Percentiles rank a stretch among this genome's conserved stretches.
Evolutionary conservation across 495 filamentous ascomycete species (phyloP).

Genomic region (Lasiosphaeria hispida): DNA sequence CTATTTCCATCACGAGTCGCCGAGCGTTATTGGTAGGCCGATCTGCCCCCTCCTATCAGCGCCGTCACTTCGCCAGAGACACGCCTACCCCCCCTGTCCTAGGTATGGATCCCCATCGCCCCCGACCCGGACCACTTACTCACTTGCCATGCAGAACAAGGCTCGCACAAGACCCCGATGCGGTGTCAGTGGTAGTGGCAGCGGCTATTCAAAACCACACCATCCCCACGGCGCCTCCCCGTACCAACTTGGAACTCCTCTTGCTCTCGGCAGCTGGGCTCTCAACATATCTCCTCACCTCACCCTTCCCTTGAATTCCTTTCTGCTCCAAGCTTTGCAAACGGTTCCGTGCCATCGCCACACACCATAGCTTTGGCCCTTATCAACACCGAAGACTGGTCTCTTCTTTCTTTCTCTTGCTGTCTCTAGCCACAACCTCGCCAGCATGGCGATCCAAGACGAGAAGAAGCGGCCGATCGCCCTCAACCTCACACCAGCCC

Average conservation of each 20-base stretch:
- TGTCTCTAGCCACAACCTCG: slow-evolving; percentile 16
- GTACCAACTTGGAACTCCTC: slow-evolving; percentile 27
- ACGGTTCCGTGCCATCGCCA: slow-evolving; percentile 1
- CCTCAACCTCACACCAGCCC: slow-evolving; percentile 46
- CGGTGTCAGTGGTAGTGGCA: slow-evolving; percentile 33
- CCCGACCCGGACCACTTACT: slow-evolving; percentile 29
- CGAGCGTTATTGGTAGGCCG: slow-evolving; percentile 31
- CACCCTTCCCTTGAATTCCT: slow-evolving; percentile 29
- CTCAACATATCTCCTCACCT: slow-evolving; percentile 37
- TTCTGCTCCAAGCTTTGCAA: slow-evolving; percentile 25
- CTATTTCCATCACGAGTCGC: slow-evolving; percentile 38
- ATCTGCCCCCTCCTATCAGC: slow-evolving; percentile 33
- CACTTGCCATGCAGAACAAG: slow-evolving; percentile 40
- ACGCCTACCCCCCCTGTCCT: slow-evolving; percentile 22
- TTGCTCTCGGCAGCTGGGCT: slow-evolving; percentile 54
- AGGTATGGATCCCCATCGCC: slow-evolving; percentile 27
- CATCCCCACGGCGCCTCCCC: slow-evolving; percentile 35
- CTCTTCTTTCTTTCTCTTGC: slow-evolving; percentile 34
- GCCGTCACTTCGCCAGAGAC: slow-evolving; percentile 8
- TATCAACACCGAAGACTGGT: slow-evolving; percentile 30
- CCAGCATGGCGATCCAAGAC: slow-evolving; percentile 31
- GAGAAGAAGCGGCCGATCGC: slow-evolving; percentile 52
- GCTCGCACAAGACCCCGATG: slow-evolving; percentile 22
- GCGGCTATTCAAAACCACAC: slow-evolving; percentile 56
- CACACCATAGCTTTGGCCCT: slow-evolving; percentile 27